Evolutionary conservation across 1,139 yeast genomes (phyloP), one percentile per base, ranked within the genome.

Genomic region (Debaryomyces singareniensis): DNA sequence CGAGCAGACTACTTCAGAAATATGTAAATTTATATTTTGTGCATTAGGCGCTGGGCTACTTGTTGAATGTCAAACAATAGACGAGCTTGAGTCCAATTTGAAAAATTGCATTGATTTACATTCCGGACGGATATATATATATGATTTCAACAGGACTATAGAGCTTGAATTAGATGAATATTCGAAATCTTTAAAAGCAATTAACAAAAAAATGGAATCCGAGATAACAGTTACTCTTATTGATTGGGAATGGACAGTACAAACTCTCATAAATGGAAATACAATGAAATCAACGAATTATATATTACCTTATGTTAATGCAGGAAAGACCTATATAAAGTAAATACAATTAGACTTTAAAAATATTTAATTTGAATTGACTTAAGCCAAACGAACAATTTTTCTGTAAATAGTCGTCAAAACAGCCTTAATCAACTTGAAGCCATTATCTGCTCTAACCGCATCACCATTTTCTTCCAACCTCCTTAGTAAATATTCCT

Each of bases 381-480:
- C 6, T 32, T 40, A 44, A 30, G 40, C 44, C 15, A 44, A 25
- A 26, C 51, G 39, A 30, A 68, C 55, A 13, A 61, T 15, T 51
- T 78, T 70, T 34, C 53, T 58, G 32, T 46, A 52, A 34, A 74
- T 52, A 21, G 74, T 68, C 23, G 55, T 46, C 16, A 62, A 33
- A 20, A 79, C 77, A 28, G 77, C 78, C 47, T 68, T 74, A 29
- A 82, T 68, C 47, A 83, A 68, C 26, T 80, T 80, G 73, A 81
- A 77, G 24, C 96, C 96, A 39, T 85, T 86, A 54, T 84, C 95
- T 34, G 69, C 68, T 61, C 93, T 79, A 5, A 87, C 95, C 10
- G 97, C 95, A 57, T 89, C 96, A 20, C 96, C 96, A 49, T 91
- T 91, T 62, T 91, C 98, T 60, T 89, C 96, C 42, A 91, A 68